phyloP scores from a whole-genome alignment of 345 rosid species.

The Aquilaria malaccensis region DNA sequence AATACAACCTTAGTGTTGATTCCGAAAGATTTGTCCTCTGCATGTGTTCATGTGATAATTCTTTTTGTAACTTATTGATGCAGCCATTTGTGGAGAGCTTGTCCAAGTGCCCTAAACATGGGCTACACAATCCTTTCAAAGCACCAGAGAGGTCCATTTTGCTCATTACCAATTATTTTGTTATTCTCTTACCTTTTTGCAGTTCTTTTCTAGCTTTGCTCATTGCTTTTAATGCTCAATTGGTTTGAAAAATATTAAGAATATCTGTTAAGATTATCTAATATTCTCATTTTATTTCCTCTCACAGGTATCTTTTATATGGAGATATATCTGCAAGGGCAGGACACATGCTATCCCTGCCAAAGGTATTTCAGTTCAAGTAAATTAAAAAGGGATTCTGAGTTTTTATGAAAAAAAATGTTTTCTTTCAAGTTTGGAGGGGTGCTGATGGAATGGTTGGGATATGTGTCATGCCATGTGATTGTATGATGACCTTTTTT shows the following conservation, averaged over 20 bases:
- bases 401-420: neutral
- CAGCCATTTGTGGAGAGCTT: conserved; percentile 97
- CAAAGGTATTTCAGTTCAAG: conserved; percentile 46
- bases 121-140: conserved; percentile 94
- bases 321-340: conserved; percentile 88
- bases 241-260: conserved; percentile 1
- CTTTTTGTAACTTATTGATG: conserved; percentile 16
- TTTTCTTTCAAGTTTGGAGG: conserved; percentile 1
- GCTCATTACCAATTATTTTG: neutral
- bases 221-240: neutral
- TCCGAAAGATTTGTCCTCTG: no score
- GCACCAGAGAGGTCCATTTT: conserved; percentile 78
- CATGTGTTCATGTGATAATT: no score
- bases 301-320: conserved; percentile 72
- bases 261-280: neutral
- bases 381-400: no score
- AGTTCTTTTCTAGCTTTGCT: neutral
- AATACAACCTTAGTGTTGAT: no score
- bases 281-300: neutral
- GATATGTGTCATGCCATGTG: neutral
- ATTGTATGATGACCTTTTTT: neutral
- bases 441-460: conserved; percentile 1
- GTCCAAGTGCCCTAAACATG: conserved; percentile 90
- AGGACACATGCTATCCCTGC: conserved; percentile 79
- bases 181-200: neutral